A percentile compares a stretch with the other conserved stretches of the same genome.
phyloP scores from a whole-genome alignment of 208 protist genomes.

The Wallacemonas sp. region DNA sequence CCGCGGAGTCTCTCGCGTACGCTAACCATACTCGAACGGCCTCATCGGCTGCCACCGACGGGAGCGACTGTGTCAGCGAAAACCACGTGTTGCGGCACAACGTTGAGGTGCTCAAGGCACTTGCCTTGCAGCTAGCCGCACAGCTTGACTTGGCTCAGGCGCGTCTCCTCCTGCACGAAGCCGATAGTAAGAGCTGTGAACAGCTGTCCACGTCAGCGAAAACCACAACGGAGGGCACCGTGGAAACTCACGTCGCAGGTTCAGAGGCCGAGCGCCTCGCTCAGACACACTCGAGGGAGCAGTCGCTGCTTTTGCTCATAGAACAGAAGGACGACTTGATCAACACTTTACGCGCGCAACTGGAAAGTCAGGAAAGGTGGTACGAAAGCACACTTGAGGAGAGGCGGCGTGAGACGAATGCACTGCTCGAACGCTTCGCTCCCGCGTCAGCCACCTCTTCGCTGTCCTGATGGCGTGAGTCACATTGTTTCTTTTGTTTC shows the following conservation, averaged over 20 bases:
- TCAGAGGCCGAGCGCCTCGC: too few relatives aligned
- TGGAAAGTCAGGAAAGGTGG: neutral
- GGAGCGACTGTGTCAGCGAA: neutral
- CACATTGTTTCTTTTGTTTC: too few relatives aligned
- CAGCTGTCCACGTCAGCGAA: neutral
- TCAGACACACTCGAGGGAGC: neutral
- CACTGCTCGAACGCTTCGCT: neutral
- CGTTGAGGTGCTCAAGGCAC: slow-evolving; percentile 33
- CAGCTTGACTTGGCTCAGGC: slow-evolving; percentile 26
- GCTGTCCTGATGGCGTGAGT: too few relatives aligned
- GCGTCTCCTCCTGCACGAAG: neutral
- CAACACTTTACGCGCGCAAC: neutral
- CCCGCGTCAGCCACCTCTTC: too few relatives aligned
- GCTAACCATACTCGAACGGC: too few relatives aligned
- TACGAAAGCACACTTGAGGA: slow-evolving; percentile 2
- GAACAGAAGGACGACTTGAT: slow-evolving; percentile 15
- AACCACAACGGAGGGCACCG: neutral
- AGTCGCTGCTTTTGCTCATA: neutral
- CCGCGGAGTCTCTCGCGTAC: too few relatives aligned
- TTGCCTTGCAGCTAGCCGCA: slow-evolving; percentile 16
- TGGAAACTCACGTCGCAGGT: too few relatives aligned
- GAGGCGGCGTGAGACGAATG: neutral
- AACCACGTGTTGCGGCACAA: slow-evolving; percentile 24
- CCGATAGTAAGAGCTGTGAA: neutral
- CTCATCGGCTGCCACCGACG: neutral